Percentiles rank a stretch among this genome's conserved stretches.
These are phyloP conservation scores for Sanghuangporus baumii DNA, from an alignment of 1,284 basidiomycete genomes.

Conservation along the genomic window DNA sequence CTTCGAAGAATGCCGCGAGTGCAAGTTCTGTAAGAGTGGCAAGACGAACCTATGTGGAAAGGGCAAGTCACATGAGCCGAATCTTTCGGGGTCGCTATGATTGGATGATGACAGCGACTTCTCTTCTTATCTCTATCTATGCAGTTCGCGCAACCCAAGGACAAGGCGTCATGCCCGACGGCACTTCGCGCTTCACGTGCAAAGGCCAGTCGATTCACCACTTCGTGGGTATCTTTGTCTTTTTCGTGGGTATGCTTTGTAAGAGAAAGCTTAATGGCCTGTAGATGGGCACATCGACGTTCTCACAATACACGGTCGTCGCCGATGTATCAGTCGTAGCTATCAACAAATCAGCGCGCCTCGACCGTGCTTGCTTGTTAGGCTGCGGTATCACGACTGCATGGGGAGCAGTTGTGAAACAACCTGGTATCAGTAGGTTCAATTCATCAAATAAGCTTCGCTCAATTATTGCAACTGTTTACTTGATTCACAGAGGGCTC, in stretches of 20 bases:
- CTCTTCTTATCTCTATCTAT: slow-evolving; percentile 2
- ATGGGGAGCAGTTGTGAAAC: slow-evolving; percentile 83
- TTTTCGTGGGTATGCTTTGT: not conserved
- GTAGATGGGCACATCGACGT: slow-evolving; percentile 97
- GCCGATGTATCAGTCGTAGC: slow-evolving; percentile 96
- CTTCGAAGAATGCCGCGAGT: slow-evolving; percentile 80
- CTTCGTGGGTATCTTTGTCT: slow-evolving; percentile 57
- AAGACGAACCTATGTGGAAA: slow-evolving; percentile 96
- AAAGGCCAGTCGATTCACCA: slow-evolving; percentile 87
- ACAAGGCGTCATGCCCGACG: slow-evolving; percentile 95
- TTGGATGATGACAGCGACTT: not conserved
- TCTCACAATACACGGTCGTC: slow-evolving; percentile 99
- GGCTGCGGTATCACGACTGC: slow-evolving; percentile 99
- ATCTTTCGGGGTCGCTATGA: not conserved
- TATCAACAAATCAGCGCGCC: slow-evolving; percentile 79
- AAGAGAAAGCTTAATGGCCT: not conserved
- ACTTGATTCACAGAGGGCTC: slow-evolving; percentile 56
- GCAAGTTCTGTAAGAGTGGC: slow-evolving; percentile 98
- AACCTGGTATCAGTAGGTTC: slow-evolving; percentile 67
- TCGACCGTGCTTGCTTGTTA: slow-evolving; percentile 92
- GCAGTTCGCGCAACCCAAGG: slow-evolving; percentile 90
- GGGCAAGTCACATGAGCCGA: slow-evolving; percentile 40
- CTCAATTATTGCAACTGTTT: not conserved
- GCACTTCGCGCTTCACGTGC: slow-evolving; percentile 85
- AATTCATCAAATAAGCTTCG: not conserved